phyloP scores from a whole-genome alignment of 306 rosid species.

The Acmispon strigosus region DNA sequence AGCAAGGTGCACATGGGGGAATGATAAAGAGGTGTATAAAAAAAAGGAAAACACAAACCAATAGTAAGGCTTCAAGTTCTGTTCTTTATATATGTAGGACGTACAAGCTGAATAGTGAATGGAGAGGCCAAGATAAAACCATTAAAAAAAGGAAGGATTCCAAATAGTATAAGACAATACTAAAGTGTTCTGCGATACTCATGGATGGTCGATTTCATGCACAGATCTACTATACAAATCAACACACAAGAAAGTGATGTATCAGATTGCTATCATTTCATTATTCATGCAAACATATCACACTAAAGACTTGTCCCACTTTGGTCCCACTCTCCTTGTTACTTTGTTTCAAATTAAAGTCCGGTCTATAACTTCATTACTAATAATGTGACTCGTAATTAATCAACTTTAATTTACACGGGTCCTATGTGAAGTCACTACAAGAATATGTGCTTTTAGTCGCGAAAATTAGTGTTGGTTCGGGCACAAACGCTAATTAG shows the following conservation, averaged over 20 bases:
- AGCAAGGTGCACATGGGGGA: slow-evolving; percentile 45
- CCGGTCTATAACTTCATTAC: not conserved
- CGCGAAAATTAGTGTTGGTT: too few relatives aligned
- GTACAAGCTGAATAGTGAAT: not conserved
- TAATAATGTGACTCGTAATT: not conserved
- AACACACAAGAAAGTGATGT: slow-evolving; percentile 33
- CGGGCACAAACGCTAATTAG: too few relatives aligned
- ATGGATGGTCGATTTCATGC: slow-evolving; percentile 33
- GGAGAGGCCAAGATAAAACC: not conserved
- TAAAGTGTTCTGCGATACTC: not conserved
- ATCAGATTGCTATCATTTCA: slow-evolving; percentile 18
- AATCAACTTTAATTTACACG: too few relatives aligned
- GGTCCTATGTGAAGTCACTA: too few relatives aligned
- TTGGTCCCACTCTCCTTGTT: slow-evolving; percentile 17
- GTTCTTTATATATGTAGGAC: not conserved
- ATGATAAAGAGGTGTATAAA: slow-evolving; percentile 7
- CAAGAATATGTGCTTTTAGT: too few relatives aligned
- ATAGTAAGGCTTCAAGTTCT: not conserved
- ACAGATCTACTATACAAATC: slow-evolving; percentile 12
- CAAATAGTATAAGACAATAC: slow-evolving; percentile 25
- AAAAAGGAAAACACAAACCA: slow-evolving; percentile 17
- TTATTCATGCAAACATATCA: slow-evolving; percentile 20
- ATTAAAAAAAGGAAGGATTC: slow-evolving; percentile 12
- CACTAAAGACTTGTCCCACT: slow-evolving; percentile 20
- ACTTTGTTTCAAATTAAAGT: too few relatives aligned